phyloP scores from a whole-genome alignment of 1,284 basidiomycete species.

The Cystobasidium pallidum region DNA sequence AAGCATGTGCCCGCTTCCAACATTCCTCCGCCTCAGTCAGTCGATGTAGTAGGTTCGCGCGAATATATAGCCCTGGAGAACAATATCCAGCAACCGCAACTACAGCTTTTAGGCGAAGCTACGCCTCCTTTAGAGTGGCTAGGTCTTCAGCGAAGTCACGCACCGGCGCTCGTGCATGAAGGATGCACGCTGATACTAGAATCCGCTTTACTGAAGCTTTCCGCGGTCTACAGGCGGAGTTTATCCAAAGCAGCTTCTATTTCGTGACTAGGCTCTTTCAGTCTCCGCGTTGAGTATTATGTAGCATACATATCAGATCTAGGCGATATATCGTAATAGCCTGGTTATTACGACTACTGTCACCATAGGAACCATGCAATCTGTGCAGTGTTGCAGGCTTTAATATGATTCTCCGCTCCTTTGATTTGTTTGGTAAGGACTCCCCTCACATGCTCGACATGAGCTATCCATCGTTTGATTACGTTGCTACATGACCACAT shows the following conservation, averaged over 20 bases:
- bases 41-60: constrained; percentile 17
- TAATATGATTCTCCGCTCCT: too few relatives aligned
- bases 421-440: too few relatives aligned
- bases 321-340: too few relatives aligned
- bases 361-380: too few relatives aligned
- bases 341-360: too few relatives aligned
- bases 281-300: background rate
- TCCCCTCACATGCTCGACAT: too few relatives aligned
- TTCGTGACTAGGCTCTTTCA: background rate
- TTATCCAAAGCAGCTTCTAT: constrained; percentile 31
- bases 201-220: constrained; percentile 43
- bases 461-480: too few relatives aligned
- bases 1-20: constrained; percentile 28
- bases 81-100: constrained; percentile 45
- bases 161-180: constrained; percentile 47
- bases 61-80: constrained; percentile 43
- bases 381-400: too few relatives aligned
- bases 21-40: constrained; percentile 21
- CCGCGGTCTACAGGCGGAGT: constrained; percentile 25
- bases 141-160: constrained; percentile 46
- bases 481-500: too few relatives aligned
- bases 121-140: constrained; percentile 50
- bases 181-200: constrained; percentile 46
- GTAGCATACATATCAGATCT: too few relatives aligned
- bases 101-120: constrained; percentile 48